Conservation (phyloP, 2,329 filamentous ascomycete species). For the Epichloe aotearoae region DNA sequence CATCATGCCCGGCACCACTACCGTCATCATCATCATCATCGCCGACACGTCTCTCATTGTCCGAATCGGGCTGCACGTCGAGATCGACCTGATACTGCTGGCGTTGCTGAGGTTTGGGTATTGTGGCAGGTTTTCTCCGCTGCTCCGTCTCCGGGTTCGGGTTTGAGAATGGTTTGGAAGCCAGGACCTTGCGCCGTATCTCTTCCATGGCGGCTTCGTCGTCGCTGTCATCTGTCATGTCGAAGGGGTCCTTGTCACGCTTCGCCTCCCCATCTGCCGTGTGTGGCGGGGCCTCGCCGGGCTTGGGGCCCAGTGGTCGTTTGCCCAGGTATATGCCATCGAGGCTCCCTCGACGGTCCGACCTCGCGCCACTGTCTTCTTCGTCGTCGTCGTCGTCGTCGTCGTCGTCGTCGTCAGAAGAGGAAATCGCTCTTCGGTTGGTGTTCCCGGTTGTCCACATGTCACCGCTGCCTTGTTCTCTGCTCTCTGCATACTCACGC, state of each 20-base stretch:
- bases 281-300: constrained; percentile 2
- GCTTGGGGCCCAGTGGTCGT: constrained; percentile 22
- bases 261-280: constrained; percentile 16
- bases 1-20: constrained; percentile 46
- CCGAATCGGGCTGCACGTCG: constrained; percentile 44
- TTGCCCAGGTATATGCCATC: constrained; percentile 51
- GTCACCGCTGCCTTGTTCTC: constrained; percentile 57
- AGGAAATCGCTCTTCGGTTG: constrained; percentile 49
- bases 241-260: constrained; percentile 52
- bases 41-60: constrained; percentile 48
- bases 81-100: constrained; percentile 41
- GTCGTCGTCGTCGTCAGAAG: constrained; percentile 37
- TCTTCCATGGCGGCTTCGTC: constrained; percentile 68
- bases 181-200: constrained; percentile 76
- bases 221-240: constrained; percentile 72
- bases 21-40: constrained; percentile 40
- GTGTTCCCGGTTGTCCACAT: constrained; percentile 87
- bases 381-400: constrained; percentile 33
- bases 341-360: constrained; percentile 29
- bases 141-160: constrained; percentile 33
- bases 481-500: constrained; percentile 71
- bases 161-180: constrained; percentile 70
- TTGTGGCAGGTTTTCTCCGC: constrained; percentile 49
- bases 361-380: constrained; percentile 23
- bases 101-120: constrained; percentile 40